Base-by-base conservation (phyloP, 2,329 filamentous ascomycete species). In the Sporothrix euskadiensis region DNA sequence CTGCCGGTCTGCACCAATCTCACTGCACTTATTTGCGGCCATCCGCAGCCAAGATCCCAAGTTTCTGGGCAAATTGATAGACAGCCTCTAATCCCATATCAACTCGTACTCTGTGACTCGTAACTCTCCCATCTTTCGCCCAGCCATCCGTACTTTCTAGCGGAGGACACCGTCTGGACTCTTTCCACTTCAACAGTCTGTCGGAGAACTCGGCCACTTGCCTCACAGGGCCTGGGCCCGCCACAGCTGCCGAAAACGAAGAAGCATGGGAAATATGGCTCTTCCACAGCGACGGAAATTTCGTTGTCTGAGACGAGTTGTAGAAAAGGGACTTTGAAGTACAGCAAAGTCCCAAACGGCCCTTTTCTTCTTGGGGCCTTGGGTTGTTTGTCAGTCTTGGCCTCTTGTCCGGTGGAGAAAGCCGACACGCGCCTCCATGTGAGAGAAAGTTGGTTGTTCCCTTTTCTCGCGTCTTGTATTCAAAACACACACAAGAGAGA, bases 301-400 rank as follows among this genome's bases (percentile, higher is more conserved):
- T 39, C 14, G 19, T 12, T 44, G 59, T 41, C 59, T 63, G 59
- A 63, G 35, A 39, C n/a, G 16, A 39, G n/a, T 41, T 22, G 52
- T 7, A 41, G 16, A 39, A 63, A 63, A 41, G 35, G 8, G 16
- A 22, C 9, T 41, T 41, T 9, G 16, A 16, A 8, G 8, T 10
- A 22, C 8, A 22, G 6, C 19, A 39, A 16, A 41, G 9, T 2
- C 22, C 32, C 19, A 63, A 63, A 22, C 59, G 32, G 59, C 32
- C 59, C 59, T 63, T 63, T 63, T 63, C 16, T 41, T n/a, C 59
- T 63, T 63, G 59, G 16, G 32, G 35, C 32, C 35, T 35, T 35
- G 35, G 59, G 35, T 41, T 3, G 59, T 63, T 41, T 39, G 35
- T 14, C 10, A 22, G 19, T 63, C 19, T 41, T 63, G 59, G 32